phyloP scores from a whole-genome alignment of 371 early-diverging fungal genomes.

The Zopfochytrium polystomum region DNA sequence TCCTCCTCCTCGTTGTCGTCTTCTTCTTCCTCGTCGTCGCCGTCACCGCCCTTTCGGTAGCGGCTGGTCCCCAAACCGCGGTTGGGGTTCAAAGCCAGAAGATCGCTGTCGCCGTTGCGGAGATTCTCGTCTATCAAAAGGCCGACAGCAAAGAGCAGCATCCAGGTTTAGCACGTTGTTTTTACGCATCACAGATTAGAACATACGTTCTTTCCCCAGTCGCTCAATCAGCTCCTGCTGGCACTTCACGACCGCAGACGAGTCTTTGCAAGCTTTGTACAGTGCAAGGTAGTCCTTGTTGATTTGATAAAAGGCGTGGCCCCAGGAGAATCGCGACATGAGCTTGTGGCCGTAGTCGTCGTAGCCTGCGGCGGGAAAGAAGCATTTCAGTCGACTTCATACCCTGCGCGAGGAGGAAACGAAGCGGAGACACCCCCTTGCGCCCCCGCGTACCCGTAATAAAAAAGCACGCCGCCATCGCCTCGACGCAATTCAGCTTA shows the following conservation, averaged over 20 bases:
- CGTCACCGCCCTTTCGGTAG: constrained; percentile 19
- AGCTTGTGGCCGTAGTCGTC: constrained; percentile 83
- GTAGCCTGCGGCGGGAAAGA: constrained; percentile 44
- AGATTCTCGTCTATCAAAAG: constrained; percentile 5
- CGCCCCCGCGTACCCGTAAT: constrained; percentile 77
- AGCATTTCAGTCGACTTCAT: not conserved
- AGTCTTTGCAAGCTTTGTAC: constrained; percentile 84
- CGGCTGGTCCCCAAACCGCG: constrained; percentile 9
- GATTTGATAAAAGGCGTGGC: constrained; percentile 91
- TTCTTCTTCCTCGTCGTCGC: constrained; percentile 27
- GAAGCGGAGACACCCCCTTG: constrained; percentile 6
- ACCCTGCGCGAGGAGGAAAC: not conserved
- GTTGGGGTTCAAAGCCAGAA: constrained; percentile 26
- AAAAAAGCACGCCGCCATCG: constrained; percentile 93
- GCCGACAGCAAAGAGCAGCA: constrained; percentile 4
- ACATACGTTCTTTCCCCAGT: constrained; percentile 14
- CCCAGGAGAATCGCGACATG: constrained; percentile 94
- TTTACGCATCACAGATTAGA: not conserved
- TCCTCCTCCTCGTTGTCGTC: constrained; percentile 27
- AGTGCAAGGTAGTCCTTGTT: constrained; percentile 69
- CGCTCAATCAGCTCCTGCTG: constrained; percentile 10
- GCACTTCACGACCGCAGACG: constrained; percentile 74
- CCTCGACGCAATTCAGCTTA: constrained; percentile 99
- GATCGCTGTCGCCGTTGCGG: constrained; percentile 20
- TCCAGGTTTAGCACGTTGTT: constrained; percentile 5